A percentile compares a stretch with the other conserved stretches of the same genome.
phyloP scores from a whole-genome alignment of 1,284 basidiomycete genomes.

The Moesziomyces parantarcticus region DNA sequence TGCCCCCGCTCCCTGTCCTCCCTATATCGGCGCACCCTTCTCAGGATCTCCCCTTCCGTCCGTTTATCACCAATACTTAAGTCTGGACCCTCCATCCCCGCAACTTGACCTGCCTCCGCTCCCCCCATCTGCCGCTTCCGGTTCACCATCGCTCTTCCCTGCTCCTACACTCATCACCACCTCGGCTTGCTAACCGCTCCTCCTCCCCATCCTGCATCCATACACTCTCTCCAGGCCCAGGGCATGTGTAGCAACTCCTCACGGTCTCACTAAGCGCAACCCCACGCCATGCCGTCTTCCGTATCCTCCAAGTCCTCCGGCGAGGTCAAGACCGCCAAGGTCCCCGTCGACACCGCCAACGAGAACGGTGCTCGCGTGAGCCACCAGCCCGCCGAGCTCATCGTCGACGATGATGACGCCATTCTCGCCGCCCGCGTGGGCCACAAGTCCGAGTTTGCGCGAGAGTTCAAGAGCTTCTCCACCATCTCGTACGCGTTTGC shows the following conservation, averaged over 20 bases:
- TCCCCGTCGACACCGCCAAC: conserved; percentile 13
- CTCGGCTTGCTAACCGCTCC: conserved; percentile 7
- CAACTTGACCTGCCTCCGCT: conserved; percentile 2
- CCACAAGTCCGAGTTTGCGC: conserved; percentile 64
- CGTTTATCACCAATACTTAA: conserved; percentile 9
- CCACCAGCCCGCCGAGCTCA: conserved; percentile 42
- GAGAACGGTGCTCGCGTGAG: conserved; percentile 46
- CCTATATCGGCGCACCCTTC: background rate
- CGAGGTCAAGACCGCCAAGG: conserved; percentile 37
- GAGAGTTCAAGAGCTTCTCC: conserved; percentile 66
- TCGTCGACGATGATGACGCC: conserved; percentile 60
- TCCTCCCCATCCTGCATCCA: background rate
- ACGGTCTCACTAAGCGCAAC: background rate
- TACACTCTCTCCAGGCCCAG: conserved; percentile 1
- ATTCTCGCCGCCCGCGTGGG: conserved; percentile 61
- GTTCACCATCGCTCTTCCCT: background rate
- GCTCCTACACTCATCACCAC: conserved; percentile 14
- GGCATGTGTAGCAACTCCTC: background rate
- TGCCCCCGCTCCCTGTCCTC: too few species aligned
- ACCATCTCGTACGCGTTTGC: conserved; percentile 66
- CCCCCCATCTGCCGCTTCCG: background rate
- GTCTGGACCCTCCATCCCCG: conserved; percentile 5
- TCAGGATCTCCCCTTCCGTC: background rate
- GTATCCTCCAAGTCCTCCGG: conserved; percentile 44
- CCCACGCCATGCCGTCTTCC: conserved; percentile 32